Evolutionary conservation across 139 green algal species (phyloP).

Genomic region (Coccomyxa sp.): DNA sequence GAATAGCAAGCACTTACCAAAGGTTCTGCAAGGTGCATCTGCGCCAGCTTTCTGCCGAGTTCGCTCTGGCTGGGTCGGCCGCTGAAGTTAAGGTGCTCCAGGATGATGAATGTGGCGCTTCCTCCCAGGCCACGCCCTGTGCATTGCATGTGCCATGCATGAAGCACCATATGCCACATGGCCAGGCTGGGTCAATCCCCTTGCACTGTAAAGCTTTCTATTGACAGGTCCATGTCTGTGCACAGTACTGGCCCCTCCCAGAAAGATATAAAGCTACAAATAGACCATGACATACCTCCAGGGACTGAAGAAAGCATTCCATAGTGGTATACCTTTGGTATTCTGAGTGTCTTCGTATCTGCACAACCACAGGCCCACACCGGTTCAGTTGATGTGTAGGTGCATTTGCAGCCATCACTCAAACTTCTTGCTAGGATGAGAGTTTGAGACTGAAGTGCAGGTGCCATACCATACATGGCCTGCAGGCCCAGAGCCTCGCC

Average conservation of each 20-base stretch:
- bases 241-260: background rate
- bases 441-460: background rate
- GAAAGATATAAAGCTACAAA: background rate
- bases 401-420: background rate
- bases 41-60: constrained; percentile 72
- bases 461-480: constrained; percentile 68
- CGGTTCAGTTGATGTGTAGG: background rate
- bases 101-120: constrained; percentile 85
- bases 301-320: constrained; percentile 26
- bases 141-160: background rate
- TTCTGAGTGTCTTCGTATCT: constrained; percentile 49
- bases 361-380: background rate
- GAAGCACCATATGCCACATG: too few species aligned
- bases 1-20: background rate
- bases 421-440: background rate
- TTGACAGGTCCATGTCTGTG: too few species aligned
- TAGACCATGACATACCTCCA: constrained; percentile 7
- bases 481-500: constrained; percentile 79
- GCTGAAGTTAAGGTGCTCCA: constrained; percentile 84
- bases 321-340: constrained; percentile 71
- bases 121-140: background rate
- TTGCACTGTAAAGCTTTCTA: background rate
- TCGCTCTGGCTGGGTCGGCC: constrained; percentile 31
- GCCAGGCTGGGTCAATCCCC: background rate
- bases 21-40: constrained; percentile 83